Evolutionary conservation across 805 yeast genomes (phyloP).

Genomic region (Starmerella vitae): DNA sequence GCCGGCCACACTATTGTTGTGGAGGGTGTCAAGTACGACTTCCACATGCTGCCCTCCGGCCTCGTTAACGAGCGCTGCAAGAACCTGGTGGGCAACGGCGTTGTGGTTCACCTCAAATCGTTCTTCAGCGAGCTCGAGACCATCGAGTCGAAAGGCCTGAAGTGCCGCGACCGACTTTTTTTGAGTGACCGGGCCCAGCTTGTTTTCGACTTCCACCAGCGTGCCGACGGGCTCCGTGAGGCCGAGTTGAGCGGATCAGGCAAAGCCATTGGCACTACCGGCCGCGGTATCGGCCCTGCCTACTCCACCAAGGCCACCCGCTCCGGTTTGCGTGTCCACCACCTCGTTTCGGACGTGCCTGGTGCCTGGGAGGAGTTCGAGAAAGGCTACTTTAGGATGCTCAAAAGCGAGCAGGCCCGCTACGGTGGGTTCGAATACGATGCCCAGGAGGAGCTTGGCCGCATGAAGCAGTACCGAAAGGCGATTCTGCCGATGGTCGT

Average conservation of each 20-base stretch:
- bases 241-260: constrained; percentile 69
- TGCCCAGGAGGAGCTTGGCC: constrained; percentile 60
- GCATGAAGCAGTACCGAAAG: constrained; percentile 63
- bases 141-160: constrained; percentile 68
- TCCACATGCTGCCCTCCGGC: constrained; percentile 99
- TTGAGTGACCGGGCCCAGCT: constrained; percentile 89
- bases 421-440: constrained; percentile 81
- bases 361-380: constrained; percentile 90
- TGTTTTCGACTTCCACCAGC: constrained; percentile 96
- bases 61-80: constrained; percentile 82
- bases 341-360: constrained; percentile 76
- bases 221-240: constrained; percentile 90
- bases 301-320: constrained; percentile 94
- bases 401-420: constrained; percentile 71
- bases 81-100: constrained; percentile 90
- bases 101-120: constrained; percentile 88
- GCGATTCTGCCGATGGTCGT: constrained; percentile 78
- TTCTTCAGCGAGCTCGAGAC: constrained; percentile 75
- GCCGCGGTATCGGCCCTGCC: constrained; percentile 98
- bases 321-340: constrained; percentile 94
- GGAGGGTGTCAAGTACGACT: constrained; percentile 75
- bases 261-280: constrained; percentile 91
- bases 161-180: constrained; percentile 61
- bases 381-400: constrained; percentile 57
- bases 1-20: constrained; percentile 99